Evolutionary conservation across 345 rosid genomes (phyloP).

Genomic region (Acer saccharum): DNA sequence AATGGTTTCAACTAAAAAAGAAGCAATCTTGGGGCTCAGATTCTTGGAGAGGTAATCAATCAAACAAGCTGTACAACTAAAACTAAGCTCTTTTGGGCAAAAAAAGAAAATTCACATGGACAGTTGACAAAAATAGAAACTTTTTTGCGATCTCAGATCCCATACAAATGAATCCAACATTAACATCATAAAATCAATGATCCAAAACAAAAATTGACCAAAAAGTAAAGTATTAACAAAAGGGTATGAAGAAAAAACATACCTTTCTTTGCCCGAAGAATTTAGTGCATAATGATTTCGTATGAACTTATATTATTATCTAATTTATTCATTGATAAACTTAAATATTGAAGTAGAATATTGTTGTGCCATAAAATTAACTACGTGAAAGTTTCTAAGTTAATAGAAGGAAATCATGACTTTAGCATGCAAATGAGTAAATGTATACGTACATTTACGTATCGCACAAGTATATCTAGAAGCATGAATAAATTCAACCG

Average conservation of each 20-base stretch:
- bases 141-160: slow-evolving; percentile 8
- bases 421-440: no score
- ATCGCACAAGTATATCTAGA: no score
- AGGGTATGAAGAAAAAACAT: slow-evolving; percentile 7
- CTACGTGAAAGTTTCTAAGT: no score
- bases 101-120: neutral
- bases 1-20: neutral
- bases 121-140: neutral
- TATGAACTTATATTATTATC: no score
- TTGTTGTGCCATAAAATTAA: no score
- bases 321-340: no score
- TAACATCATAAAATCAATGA: neutral
- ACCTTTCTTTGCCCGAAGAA: slow-evolving; percentile 70
- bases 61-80: neutral
- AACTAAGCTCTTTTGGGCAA: neutral
- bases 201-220: neutral
- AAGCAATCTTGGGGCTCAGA: neutral
- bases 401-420: no score
- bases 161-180: neutral
- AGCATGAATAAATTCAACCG: no score
- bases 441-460: no score
- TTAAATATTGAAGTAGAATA: no score
- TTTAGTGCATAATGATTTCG: no score
- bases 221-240: neutral
- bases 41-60: neutral